Conservation (phyloP, 164 flowering plant species). For the Berberis thunbergii region DNA sequence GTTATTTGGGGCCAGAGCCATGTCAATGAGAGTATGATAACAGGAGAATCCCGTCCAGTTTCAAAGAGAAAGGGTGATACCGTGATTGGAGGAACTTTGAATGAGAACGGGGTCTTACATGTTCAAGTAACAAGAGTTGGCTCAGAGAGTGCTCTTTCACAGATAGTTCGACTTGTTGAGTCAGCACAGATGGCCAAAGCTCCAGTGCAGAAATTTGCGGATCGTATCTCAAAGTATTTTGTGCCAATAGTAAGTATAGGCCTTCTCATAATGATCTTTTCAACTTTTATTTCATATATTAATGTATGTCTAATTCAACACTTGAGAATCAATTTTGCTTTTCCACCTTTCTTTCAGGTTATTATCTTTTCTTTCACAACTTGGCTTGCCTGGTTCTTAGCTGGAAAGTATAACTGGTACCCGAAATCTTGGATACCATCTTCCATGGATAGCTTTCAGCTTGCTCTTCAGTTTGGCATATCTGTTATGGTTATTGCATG, state of each 20-base stretch:
- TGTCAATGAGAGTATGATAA: slow-evolving; percentile 95
- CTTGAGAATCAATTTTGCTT: too few relatives aligned
- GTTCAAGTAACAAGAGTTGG: slow-evolving; percentile 75
- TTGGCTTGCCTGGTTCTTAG: slow-evolving; percentile 82
- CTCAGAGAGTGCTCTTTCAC: slow-evolving; percentile 79
- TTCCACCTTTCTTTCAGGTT: slow-evolving; percentile 33
- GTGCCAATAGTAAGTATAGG: slow-evolving; percentile 61
- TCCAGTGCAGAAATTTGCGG: slow-evolving; percentile 92
- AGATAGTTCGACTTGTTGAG: slow-evolving; percentile 84
- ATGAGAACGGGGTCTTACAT: slow-evolving; percentile 78
- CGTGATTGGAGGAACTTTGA: slow-evolving; percentile 89
- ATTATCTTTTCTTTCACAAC: slow-evolving; percentile 52
- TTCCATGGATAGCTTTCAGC: slow-evolving; percentile 83
- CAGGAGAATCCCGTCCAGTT: slow-evolving; percentile 81
- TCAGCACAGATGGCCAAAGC: slow-evolving; percentile 96
- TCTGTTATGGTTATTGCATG: slow-evolving; percentile 97
- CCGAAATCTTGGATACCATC: slow-evolving; percentile 80
- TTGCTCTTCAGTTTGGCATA: slow-evolving; percentile 91
- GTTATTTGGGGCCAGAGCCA: slow-evolving; percentile 88
- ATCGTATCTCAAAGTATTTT: slow-evolving; percentile 73
- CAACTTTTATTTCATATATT: neutral
- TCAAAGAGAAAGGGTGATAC: slow-evolving; percentile 67
- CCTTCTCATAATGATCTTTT: neutral
- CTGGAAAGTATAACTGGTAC: slow-evolving; percentile 57
- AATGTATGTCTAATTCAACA: too few relatives aligned